Evolutionary conservation across 495 filamentous ascomycete species (phyloP).

Genomic region (Aspergillus nidulans): DNA sequence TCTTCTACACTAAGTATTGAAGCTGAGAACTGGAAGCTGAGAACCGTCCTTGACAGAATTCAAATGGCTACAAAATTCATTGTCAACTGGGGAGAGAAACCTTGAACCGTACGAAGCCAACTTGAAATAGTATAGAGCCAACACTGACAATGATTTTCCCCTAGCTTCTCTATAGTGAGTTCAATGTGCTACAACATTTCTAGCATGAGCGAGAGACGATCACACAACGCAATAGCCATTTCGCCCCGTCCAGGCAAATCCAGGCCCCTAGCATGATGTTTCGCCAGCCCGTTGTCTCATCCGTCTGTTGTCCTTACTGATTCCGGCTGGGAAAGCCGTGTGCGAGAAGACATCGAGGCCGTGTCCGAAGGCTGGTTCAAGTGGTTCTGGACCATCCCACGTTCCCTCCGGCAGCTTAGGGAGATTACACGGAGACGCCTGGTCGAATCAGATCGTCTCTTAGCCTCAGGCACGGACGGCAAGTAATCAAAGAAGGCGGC

Average conservation of each 20-base stretch:
- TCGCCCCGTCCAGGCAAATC: not conserved
- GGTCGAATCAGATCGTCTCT: constrained; percentile 14
- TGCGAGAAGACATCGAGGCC: constrained; percentile 2
- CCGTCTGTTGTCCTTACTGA: not conserved
- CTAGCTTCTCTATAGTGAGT: not conserved
- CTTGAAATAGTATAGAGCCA: not conserved
- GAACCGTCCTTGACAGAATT: not conserved
- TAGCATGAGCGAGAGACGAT: not conserved
- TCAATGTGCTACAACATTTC: not conserved
- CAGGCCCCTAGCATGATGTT: constrained; percentile 2
- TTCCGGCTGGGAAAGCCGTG: not conserved
- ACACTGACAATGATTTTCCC: not conserved
- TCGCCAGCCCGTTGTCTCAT: constrained; percentile 4
- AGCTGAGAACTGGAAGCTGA: not conserved
- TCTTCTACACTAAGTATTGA: not conserved
- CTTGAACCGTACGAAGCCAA: too few species aligned
- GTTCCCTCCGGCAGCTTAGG: constrained; percentile 24
- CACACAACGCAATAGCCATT: not conserved
- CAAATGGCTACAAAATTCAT: too few species aligned
- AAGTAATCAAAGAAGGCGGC: constrained; percentile 7
- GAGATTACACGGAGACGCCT: constrained; percentile 17
- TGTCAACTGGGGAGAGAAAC: too few species aligned
- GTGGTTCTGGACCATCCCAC: constrained; percentile 18
- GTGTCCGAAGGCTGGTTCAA: constrained; percentile 8
- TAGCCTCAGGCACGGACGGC: constrained; percentile 16